phyloP scores from a whole-genome alignment of 257 asterid genomes.

The Scutellaria galericulata region DNA sequence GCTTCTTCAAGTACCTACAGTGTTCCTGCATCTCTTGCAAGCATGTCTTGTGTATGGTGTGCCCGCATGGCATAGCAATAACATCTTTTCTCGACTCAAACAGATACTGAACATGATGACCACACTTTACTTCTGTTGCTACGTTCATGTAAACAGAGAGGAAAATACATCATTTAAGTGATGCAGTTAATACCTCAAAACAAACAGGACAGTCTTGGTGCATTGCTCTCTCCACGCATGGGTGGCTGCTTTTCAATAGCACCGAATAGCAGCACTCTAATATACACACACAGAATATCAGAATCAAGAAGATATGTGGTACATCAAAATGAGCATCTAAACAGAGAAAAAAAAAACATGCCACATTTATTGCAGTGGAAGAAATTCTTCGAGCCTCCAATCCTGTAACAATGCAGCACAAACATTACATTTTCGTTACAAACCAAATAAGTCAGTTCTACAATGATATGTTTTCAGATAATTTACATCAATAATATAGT shows the following conservation, averaged over 20 bases:
- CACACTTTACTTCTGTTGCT: slow-evolving; percentile 15
- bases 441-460: slow-evolving; percentile 14
- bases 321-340: not conserved
- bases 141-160: not conserved
- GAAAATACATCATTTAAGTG: not conserved
- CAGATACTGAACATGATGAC: slow-evolving; percentile 51
- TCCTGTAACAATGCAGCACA: slow-evolving; percentile 44
- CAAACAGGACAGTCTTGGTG: slow-evolving; percentile 91
- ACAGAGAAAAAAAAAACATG: slow-evolving; percentile 32
- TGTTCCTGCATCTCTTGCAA: slow-evolving; percentile 76
- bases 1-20: slow-evolving; percentile 49
- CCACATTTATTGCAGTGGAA: slow-evolving; percentile 68
- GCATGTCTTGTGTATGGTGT: slow-evolving; percentile 78
- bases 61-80: slow-evolving; percentile 71
- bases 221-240: slow-evolving; percentile 85
- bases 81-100: slow-evolving; percentile 73
- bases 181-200: slow-evolving; percentile 57
- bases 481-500: not conserved
- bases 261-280: slow-evolving; percentile 51
- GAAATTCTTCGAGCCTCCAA: slow-evolving; percentile 65
- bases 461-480: not conserved
- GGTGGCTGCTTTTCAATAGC: slow-evolving; percentile 52
- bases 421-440: not conserved
- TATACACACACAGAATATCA: not conserved
- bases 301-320: slow-evolving; percentile 4